These are phyloP conservation scores for Leishmania amazonensis DNA, from an alignment of 208 protist genomes.

Conservation along the genomic window DNA sequence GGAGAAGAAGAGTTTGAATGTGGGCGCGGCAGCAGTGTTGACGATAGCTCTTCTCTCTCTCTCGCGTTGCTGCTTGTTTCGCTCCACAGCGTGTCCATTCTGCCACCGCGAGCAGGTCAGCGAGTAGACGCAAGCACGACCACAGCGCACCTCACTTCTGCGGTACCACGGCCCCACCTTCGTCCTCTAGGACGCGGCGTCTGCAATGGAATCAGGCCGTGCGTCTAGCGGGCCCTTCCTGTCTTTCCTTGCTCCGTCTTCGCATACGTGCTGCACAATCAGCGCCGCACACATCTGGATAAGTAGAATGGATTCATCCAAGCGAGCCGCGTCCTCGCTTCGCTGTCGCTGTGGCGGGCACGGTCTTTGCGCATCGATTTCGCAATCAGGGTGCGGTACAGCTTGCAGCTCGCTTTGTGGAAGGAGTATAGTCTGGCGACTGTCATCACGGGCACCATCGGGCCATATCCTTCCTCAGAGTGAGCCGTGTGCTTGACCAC, in stretches of 20 bases:
- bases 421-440: no score
- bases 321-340: no score
- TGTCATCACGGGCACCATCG: no score
- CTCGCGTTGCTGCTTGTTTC: background rate
- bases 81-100: background rate
- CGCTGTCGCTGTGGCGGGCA: no score
- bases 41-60: no score
- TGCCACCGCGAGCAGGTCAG: background rate
- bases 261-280: background rate
- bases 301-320: background rate
- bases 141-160: background rate
- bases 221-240: background rate
- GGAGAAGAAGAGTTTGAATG: background rate
- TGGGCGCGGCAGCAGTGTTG: no score
- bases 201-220: no score
- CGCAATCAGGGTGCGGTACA: background rate
- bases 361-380: no score
- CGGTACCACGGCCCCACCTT: background rate
- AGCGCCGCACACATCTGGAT: background rate
- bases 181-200: background rate
- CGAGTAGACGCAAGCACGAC: background rate
- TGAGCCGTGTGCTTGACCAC: background rate
- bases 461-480: no score
- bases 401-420: no score
- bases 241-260: background rate